These are phyloP conservation scores for Colletotrichum cuscutae DNA, from an alignment of 2,329 filamentous ascomycete species.

Conservation along the genomic window DNA sequence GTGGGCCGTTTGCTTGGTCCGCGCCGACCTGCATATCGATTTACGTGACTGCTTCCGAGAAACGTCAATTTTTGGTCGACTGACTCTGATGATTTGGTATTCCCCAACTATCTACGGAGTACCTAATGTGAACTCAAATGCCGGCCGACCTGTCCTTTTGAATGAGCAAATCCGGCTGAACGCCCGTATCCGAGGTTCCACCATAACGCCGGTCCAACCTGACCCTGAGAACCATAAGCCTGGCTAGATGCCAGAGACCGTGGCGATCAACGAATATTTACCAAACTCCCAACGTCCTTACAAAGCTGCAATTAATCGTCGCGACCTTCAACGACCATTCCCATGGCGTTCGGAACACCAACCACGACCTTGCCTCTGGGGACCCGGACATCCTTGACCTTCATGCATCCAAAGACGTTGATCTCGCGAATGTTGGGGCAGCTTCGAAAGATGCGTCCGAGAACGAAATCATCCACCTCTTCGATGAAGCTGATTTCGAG, in stretches of 20 bases:
- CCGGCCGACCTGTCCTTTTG: not conserved
- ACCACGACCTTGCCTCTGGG: conserved; percentile 66
- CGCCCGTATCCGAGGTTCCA: not conserved
- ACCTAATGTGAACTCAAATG: not conserved
- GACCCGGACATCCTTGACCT: conserved; percentile 62
- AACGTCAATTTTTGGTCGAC: not conserved
- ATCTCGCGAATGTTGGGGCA: conserved; percentile 70
- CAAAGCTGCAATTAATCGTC: not conserved
- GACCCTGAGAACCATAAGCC: not conserved
- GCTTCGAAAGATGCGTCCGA: conserved; percentile 71
- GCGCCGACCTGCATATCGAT: not conserved
- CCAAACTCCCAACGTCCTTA: not conserved
- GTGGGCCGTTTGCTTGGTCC: conserved; percentile 3
- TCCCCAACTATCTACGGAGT: not conserved
- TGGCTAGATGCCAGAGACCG: not conserved
- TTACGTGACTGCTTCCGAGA: not conserved
- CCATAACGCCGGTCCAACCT: not conserved
- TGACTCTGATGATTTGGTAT: not conserved
- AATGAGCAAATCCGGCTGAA: not conserved
- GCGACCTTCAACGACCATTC: conserved; percentile 68
- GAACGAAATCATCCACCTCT: conserved; percentile 71
- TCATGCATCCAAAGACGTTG: conserved; percentile 75
- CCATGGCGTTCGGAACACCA: conserved; percentile 67
- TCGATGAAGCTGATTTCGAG: conserved; percentile 84
- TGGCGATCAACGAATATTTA: not conserved